These are phyloP conservation scores for Aureobasidium sp. DNA, from an alignment of 2,329 filamentous ascomycete species.

Conservation along the genomic window DNA sequence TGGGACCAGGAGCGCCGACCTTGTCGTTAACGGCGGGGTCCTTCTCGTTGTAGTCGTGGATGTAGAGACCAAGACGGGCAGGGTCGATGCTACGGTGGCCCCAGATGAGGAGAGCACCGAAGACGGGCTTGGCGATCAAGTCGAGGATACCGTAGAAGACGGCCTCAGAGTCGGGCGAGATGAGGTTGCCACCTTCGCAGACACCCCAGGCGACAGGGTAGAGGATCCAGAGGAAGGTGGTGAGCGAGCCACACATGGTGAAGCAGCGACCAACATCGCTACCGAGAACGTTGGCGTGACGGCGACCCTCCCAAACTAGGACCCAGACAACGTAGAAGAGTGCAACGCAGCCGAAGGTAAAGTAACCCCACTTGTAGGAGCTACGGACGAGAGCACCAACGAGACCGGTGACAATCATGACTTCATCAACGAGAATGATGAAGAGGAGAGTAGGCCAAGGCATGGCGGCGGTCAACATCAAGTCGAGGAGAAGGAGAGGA, in stretches of 20 bases:
- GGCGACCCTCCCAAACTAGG: conserved; percentile 47
- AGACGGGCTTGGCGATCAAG: conserved; percentile 54
- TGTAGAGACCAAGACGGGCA: conserved; percentile 44
- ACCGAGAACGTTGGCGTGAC: conserved; percentile 48
- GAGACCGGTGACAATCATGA: conserved; percentile 60
- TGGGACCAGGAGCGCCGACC: conserved; percentile 13
- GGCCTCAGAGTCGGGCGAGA: conserved; percentile 56
- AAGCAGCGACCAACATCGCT: conserved; percentile 45
- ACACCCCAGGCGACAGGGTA: conserved; percentile 59
- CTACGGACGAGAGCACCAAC: conserved; percentile 55
- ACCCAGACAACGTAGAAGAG: conserved; percentile 54
- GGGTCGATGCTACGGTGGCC: conserved; percentile 56
- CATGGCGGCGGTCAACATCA: conserved; percentile 55
- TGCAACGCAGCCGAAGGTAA: conserved; percentile 42
- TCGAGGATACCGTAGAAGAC: conserved; percentile 62
- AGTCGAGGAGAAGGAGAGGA: conserved; percentile 52
- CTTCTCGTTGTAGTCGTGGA: conserved; percentile 39
- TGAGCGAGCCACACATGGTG: conserved; percentile 47
- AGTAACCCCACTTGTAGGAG: conserved; percentile 62
- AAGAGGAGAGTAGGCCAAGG: conserved; percentile 56
- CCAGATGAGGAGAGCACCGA: conserved; percentile 51
- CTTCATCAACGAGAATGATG: conserved; percentile 52
- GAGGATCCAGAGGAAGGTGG: conserved; percentile 53
- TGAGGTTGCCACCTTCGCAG: conserved; percentile 55
- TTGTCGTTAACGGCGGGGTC: conserved; percentile 23